Evolutionary conservation across 2,329 filamentous ascomycete species (phyloP), one percentile per base, ranked within the genome.

Genomic region (Malbranchea zuffiana): DNA sequence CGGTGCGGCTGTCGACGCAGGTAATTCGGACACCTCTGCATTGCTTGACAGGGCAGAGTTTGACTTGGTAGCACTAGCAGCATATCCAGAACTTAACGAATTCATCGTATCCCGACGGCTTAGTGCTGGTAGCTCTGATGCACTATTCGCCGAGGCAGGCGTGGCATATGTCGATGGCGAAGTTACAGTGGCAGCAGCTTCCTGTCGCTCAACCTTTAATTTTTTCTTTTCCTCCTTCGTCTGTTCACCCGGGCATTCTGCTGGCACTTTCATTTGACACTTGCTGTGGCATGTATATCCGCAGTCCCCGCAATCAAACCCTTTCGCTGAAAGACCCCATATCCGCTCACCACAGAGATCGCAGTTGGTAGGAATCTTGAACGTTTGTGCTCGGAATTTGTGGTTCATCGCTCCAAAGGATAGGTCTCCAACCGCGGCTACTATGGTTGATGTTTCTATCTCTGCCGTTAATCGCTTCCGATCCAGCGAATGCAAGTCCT

Each of bases 201-300:
- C 80, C 61, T 96, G 88, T 43, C 87, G 75, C 55, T 87, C 80
- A 27, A 73, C 72, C 61, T 96, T 96, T 27, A 93, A 70, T 52
- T 87, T 92, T 68, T 95, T 98, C 65, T 80, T 87, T 51, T 94
- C 87, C 44, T 96, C 90, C 61, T 96, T 98, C 45, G 71, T 80
- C 55, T 90, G 77, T 54, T 96, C 90, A 33, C 90, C 90, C 0
- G 90, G 90, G 54, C 90, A 98, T 55, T 94, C 84, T 5, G 90
- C 82, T 0, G 90, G 86, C 0, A 96, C 90, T 62, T 96, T 98
- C 80, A 98, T 90, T 65, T 98, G 85, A 58, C 90, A 98, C 64
- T 98, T 98, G 67, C 80, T 92, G 62, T 98, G 90, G 55, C 90
- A 98, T 2, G 87, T 95, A 62, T 95, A 98, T 21, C 92, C 90